Evolutionary conservation across 352 stramenopile species (phyloP), one percentile per base, ranked within the genome.

Genomic region (Phytophthora agathidicida): DNA sequence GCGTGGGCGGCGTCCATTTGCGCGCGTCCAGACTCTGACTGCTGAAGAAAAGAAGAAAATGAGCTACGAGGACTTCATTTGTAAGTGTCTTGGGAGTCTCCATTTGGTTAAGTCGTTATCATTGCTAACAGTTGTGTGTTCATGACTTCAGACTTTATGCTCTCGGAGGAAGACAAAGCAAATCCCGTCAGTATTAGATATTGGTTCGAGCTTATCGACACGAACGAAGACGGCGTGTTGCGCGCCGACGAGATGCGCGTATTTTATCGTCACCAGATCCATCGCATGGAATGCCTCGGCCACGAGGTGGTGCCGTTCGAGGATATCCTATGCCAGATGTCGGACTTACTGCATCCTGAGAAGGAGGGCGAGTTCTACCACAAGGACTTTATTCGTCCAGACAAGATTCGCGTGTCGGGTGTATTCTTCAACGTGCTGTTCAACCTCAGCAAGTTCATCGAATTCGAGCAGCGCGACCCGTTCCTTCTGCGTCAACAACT

Each of bases 351-450:
- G 65, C 82, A 93, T 59, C 86, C 86, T 6, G 73, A 69, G 3
- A 64, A 76, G 14, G 86, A 96, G 39, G 86, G 86, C 52, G 84
- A 92, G 50, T 96, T 96, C 43, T 82, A 80, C 33, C 80, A 88
- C 54, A 71, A 73, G 17, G 86, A 96, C 30, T 91, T 96, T 28
- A 80, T 88, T 32, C 83, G 83, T n/a, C 71, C 83, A 13, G 86
- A 96, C 71, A 94, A 93, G 66, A 94, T 96, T 45, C 85, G 86
- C 28, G 71, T 99, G 17, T 95, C 94, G 0, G 97, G 97, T 17
- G 96, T 98, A 20, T 93, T 99, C 41, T 99, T 99, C 78, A 98
- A 99, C 78, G 97, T 98, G 27, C 81, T 99, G 19, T 99, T 99
- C 84, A 99, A 99, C 75, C 77, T 99, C 31, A 99, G 97, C 90